Conservation (phyloP, 2,329 filamentous ascomycete genomes). For the Tolypocladium album region DNA sequence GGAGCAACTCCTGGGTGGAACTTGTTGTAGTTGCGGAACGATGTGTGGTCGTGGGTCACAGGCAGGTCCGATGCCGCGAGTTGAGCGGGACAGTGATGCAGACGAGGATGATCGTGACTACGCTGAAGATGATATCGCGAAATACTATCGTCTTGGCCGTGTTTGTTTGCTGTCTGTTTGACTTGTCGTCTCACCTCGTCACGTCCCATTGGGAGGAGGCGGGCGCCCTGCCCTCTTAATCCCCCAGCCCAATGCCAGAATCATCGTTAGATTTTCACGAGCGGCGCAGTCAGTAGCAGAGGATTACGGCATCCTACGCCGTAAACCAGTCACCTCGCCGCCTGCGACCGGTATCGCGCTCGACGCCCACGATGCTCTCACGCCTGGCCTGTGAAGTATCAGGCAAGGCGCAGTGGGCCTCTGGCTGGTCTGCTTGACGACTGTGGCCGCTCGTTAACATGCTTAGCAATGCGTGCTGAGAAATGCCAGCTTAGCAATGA, state of each 20-base stretch:
- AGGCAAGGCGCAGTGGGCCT: neutral
- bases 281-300: neutral
- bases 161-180: neutral
- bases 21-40: neutral
- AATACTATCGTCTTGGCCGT: neutral
- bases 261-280: neutral
- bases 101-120: neutral
- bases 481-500: too few relatives aligned
- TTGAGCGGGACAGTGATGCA: neutral
- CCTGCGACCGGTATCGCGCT: neutral
- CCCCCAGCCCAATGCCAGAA: neutral
- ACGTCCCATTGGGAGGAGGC: neutral
- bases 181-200: neutral
- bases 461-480: neutral
- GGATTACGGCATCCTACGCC: neutral
- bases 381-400: neutral
- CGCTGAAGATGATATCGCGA: neutral
- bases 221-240: neutral
- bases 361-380: neutral
- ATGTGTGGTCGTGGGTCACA: neutral
- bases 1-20: neutral
- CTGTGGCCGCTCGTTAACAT: neutral
- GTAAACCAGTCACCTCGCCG: neutral
- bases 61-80: neutral
- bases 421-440: neutral